A percentile compares a stretch with the other conserved stretches of the same genome.
phyloP scores from a whole-genome alignment of 495 filamentous ascomycete species.

The Aspergillus panamensis region DNA sequence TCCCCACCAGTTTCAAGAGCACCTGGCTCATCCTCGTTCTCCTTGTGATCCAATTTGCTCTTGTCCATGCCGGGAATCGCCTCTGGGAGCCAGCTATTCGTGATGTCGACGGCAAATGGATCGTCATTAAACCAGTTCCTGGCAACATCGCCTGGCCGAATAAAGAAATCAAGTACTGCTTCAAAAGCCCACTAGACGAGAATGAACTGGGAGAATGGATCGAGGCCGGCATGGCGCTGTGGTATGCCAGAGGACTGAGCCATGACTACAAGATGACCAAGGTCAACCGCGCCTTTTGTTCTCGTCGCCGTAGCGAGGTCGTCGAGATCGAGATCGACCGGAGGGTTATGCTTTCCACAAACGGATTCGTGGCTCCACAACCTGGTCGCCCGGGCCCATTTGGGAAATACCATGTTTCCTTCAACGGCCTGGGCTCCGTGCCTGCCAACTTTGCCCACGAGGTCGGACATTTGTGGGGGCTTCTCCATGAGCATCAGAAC shows the following conservation, averaged over 20 bases:
- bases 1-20: too few species aligned
- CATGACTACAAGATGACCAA: neutral
- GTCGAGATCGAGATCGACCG: neutral
- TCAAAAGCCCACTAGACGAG: neutral
- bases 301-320: neutral
- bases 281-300: neutral
- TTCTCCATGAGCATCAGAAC: slow-evolving; percentile 14
- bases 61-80: slow-evolving; percentile 2
- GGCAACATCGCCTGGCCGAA: neutral
- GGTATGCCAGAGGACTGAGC: slow-evolving; percentile 1
- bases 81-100: slow-evolving; percentile 1
- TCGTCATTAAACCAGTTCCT: neutral
- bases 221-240: neutral
- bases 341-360: neutral
- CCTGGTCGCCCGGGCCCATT: neutral
- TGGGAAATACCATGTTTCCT: neutral
- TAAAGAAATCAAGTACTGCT: neutral
- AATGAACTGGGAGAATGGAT: neutral
- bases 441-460: slow-evolving; percentile 5
- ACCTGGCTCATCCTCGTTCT: too few species aligned
- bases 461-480: slow-evolving; percentile 13
- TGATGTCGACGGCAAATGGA: neutral
- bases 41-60: too few species aligned
- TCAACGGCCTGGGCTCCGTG: neutral
- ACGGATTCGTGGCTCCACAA: neutral